Evolutionary conservation across 208 protist species (phyloP).

Genomic region (Leishmania braziliensis): DNA sequence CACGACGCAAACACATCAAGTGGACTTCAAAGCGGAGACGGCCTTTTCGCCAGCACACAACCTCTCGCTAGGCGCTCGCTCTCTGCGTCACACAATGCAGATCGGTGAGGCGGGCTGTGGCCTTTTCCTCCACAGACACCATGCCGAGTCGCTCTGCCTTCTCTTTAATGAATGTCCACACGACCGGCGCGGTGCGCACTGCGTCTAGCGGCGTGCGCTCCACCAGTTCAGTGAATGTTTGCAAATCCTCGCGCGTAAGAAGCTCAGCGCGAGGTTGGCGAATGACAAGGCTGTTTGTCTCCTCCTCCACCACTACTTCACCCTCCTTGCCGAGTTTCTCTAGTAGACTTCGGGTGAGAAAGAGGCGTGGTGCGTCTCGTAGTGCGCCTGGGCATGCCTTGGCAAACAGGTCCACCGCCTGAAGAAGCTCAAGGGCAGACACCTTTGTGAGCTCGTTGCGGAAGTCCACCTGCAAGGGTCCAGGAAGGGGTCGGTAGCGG

Average conservation of each 20-base stretch:
- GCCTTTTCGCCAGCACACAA: background rate
- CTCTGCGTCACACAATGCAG: background rate
- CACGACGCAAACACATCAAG: background rate
- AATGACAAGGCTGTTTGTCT: slow-evolving; percentile 33
- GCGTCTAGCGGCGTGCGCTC: slow-evolving; percentile 43
- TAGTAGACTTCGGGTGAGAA: slow-evolving; percentile 58
- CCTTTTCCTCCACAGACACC: slow-evolving; percentile 14
- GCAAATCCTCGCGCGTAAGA: slow-evolving; percentile 53
- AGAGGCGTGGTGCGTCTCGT: slow-evolving; percentile 27
- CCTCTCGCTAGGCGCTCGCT: background rate
- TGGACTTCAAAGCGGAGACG: background rate
- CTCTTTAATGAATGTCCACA: slow-evolving; percentile 60
- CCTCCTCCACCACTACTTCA: slow-evolving; percentile 57
- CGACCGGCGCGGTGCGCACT: slow-evolving; percentile 38
- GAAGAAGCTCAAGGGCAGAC: slow-evolving; percentile 61
- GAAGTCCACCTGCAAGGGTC: slow-evolving; percentile 72
- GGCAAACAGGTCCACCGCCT: slow-evolving; percentile 62
- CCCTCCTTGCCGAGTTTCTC: slow-evolving; percentile 57
- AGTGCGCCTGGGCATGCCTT: slow-evolving; percentile 54
- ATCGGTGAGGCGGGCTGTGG: slow-evolving; percentile 11
- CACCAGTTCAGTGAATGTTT: slow-evolving; percentile 45
- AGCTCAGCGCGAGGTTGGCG: slow-evolving; percentile 42
- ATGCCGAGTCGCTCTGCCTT: slow-evolving; percentile 59
- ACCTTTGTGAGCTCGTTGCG: slow-evolving; percentile 55
- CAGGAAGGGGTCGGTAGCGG: slow-evolving; percentile 60